A percentile compares a stretch with the other conserved stretches of the same genome.
These are phyloP conservation scores for Colletotrichum coccodes DNA, from an alignment of 2,329 filamentous ascomycete species.

Conservation along the genomic window DNA sequence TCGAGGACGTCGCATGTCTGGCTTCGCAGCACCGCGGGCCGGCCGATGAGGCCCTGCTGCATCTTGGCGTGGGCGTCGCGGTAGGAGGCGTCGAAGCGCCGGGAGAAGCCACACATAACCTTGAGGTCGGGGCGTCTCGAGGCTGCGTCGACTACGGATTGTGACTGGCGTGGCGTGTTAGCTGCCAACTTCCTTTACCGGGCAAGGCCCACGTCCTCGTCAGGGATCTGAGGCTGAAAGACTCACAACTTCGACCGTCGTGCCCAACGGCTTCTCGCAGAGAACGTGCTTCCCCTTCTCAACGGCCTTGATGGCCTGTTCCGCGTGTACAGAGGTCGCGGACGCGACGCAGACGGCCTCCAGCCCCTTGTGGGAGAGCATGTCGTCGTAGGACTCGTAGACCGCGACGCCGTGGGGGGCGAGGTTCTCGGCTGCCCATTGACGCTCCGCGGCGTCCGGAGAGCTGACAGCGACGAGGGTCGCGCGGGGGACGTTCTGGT, in stretches of 20 bases:
- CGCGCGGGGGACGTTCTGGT: conserved; percentile 56
- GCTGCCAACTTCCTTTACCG: background rate
- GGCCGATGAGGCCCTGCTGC: conserved; percentile 65
- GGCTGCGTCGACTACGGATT: conserved; percentile 68
- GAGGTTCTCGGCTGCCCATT: conserved; percentile 55
- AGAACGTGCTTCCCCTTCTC: conserved; percentile 64
- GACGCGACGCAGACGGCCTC: conserved; percentile 53
- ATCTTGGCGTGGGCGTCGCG: conserved; percentile 66
- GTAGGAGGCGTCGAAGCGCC: conserved; percentile 71
- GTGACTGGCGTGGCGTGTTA: conserved; percentile 53
- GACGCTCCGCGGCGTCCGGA: conserved; percentile 53
- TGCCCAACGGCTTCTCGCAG: conserved; percentile 70
- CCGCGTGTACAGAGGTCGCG: conserved; percentile 64
- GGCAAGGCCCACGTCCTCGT: background rate
- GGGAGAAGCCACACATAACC: conserved; percentile 61
- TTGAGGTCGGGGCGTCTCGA: conserved; percentile 67
- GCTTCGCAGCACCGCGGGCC: conserved; percentile 68
- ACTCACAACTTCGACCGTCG: conserved; percentile 67
- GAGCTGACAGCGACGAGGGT: conserved; percentile 60
- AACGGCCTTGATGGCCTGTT: conserved; percentile 67
- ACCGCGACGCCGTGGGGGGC: conserved; percentile 54
- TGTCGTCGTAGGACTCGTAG: conserved; percentile 57
- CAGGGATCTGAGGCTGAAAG: background rate
- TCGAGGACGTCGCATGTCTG: conserved; percentile 77
- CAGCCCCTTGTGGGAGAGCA: conserved; percentile 49